Evolutionary conservation across 768 basidiomycete species (phyloP).

Genomic region (Serendipita sp.): DNA sequence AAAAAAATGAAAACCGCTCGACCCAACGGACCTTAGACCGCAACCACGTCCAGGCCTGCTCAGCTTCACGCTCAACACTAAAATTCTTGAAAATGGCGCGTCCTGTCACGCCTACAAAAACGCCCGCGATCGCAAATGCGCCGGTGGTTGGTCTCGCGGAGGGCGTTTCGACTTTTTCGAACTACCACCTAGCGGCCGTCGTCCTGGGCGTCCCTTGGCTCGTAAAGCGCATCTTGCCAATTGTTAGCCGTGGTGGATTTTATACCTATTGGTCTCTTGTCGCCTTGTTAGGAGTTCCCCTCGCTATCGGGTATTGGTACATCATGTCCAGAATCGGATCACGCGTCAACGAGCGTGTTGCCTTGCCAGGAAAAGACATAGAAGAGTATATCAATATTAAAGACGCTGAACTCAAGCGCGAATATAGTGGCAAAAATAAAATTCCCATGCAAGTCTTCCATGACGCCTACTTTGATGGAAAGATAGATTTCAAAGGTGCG

Average conservation of each 20-base stretch:
- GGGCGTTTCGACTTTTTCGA: slow-evolving; percentile 75
- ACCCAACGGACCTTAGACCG: too few species aligned
- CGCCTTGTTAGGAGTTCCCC: slow-evolving; percentile 56
- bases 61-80: too few species aligned
- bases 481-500: slow-evolving; percentile 89
- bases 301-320: slow-evolving; percentile 79
- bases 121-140: slow-evolving; percentile 70
- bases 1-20: too few species aligned
- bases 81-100: neutral
- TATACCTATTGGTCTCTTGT: slow-evolving; percentile 75
- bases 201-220: slow-evolving; percentile 72
- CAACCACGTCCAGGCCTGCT: too few species aligned
- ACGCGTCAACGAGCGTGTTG: slow-evolving; percentile 72
- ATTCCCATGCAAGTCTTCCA: slow-evolving; percentile 97
- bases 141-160: slow-evolving; percentile 69
- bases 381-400: slow-evolving; percentile 86
- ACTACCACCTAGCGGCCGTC: slow-evolving; percentile 58
- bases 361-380: slow-evolving; percentile 69
- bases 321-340: slow-evolving; percentile 67
- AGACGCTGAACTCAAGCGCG: slow-evolving; percentile 60
- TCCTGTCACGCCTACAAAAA: slow-evolving; percentile 30
- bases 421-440: slow-evolving; percentile 73
- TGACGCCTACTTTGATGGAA: slow-evolving; percentile 93
- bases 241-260: slow-evolving; percentile 72
- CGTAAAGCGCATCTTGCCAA: slow-evolving; percentile 64